Conservation (phyloP, 257 asterid genomes). For the Apocynum venetum region DNA sequence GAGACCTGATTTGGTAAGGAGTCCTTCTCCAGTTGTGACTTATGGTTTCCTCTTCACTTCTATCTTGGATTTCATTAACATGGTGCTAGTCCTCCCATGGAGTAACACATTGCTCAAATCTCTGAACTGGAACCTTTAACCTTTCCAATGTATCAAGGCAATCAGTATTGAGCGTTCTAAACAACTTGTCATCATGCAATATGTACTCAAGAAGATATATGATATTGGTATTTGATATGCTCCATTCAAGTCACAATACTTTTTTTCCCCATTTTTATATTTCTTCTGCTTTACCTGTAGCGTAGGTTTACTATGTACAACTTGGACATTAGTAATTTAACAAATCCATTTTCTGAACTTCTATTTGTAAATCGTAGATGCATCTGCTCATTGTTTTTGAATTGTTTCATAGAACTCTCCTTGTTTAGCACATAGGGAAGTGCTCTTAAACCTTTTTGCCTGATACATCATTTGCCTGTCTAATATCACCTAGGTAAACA, state of each 20-base stretch:
- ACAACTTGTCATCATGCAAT: not conserved
- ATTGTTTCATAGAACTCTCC: not conserved
- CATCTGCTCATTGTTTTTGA: not conserved
- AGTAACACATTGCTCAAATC: not conserved
- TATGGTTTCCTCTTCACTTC: not conserved
- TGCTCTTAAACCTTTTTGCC: conserved; percentile 9
- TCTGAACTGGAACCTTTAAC: not conserved
- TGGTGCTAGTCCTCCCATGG: not conserved
- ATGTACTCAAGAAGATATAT: not conserved
- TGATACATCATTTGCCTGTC: conserved; percentile 9
- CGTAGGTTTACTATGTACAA: not conserved
- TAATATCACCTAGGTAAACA: conserved; percentile 63
- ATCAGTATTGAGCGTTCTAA: not conserved
- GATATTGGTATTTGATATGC: not conserved
- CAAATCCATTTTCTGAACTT: not conserved
- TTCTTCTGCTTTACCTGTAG: not conserved
- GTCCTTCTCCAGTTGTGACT: not conserved
- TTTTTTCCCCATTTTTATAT: not conserved
- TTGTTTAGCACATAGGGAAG: not conserved
- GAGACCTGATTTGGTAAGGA: conserved; percentile 89
- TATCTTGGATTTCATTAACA: not conserved
- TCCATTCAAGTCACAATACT: not conserved
- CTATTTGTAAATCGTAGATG: not conserved
- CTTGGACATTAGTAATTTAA: not conserved
- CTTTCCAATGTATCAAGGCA: not conserved